phyloP scores from a whole-genome alignment of 129 eudicot genomes.

The Arctium minus region DNA sequence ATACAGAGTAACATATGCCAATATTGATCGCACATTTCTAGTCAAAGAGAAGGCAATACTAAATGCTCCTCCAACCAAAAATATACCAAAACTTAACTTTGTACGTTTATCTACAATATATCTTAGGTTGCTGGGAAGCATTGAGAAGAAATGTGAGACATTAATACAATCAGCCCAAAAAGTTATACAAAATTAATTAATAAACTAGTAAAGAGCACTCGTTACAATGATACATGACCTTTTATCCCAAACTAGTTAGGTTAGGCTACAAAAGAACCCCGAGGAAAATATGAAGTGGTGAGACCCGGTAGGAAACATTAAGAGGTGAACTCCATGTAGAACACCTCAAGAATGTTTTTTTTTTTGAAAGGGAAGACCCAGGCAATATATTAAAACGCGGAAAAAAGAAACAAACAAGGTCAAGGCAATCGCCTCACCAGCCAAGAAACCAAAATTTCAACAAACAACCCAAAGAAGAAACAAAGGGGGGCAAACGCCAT shows the following conservation, averaged over 20 bases:
- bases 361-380: no score
- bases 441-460: no score
- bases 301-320: background rate
- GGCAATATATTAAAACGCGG: no score
- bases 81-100: background rate
- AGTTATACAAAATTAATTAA: background rate
- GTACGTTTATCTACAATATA: background rate
- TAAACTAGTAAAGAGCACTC: background rate
- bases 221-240: background rate
- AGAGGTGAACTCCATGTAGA: no score
- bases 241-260: background rate
- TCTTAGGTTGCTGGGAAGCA: background rate
- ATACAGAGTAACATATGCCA: background rate
- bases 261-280: background rate
- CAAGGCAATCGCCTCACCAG: no score
- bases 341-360: background rate
- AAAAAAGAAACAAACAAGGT: no score
- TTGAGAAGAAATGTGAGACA: background rate
- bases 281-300: background rate
- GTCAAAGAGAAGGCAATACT: background rate
- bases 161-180: background rate
- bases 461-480: no score
- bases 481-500: no score
- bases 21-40: background rate
- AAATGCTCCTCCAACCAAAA: background rate